Evolutionary conservation across 306 rosid genomes (phyloP).

Genomic region (Cucurbita moschata): DNA sequence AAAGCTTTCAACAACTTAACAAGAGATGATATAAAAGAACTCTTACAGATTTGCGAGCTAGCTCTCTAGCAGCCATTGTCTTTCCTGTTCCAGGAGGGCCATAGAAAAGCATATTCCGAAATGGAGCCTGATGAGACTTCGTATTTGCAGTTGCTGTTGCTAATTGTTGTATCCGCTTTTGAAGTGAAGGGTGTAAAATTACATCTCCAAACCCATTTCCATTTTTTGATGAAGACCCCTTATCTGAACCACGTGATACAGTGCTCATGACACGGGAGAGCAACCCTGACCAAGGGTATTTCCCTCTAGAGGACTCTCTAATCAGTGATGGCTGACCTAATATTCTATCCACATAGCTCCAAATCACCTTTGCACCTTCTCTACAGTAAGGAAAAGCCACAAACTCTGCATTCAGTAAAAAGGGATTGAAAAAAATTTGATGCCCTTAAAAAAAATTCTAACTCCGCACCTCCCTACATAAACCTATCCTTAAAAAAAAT

Average conservation of each 20-base stretch:
- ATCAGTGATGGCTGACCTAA: constrained; percentile 94
- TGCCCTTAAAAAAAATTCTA: neutral
- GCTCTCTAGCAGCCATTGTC: constrained; percentile 96
- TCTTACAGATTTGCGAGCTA: constrained; percentile 89
- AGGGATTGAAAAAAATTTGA: neutral
- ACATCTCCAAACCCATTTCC: constrained; percentile 83
- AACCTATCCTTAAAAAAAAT: neutral
- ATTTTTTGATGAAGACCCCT: constrained; percentile 30
- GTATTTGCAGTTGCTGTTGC: constrained; percentile 90
- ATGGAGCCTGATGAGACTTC: constrained; percentile 92
- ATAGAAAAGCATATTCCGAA: constrained; percentile 91
- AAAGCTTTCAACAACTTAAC: neutral
- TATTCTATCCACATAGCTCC: constrained; percentile 97
- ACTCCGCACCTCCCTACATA: neutral
- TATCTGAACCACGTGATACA: constrained; percentile 18
- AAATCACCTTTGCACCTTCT: constrained; percentile 95
- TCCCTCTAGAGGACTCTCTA: constrained; percentile 89
- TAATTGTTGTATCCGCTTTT: constrained; percentile 72
- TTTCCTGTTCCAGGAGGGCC: constrained; percentile 99
- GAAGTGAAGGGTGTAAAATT: constrained; percentile 74
- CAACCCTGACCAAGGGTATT: constrained; percentile 89
- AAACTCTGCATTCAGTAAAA: constrained; percentile 8
- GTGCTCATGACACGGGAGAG: constrained; percentile 42
- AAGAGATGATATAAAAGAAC: neutral
- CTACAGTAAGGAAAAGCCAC: constrained; percentile 29